Conservation (phyloP, 345 rosid genomes). For the Ailanthus altissimus region DNA sequence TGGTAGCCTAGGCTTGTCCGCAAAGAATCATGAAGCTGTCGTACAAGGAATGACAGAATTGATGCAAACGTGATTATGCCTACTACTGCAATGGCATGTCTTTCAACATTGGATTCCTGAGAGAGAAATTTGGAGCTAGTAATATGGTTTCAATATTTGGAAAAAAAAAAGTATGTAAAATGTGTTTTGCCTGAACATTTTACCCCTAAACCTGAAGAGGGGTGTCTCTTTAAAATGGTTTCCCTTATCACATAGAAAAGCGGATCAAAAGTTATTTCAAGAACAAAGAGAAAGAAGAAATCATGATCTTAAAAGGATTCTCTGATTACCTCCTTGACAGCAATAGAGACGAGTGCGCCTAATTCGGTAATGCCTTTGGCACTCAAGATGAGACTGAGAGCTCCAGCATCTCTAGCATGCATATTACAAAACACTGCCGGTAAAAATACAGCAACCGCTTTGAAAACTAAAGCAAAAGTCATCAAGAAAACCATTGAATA, state of each 20-base stretch:
- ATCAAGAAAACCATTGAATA: not conserved
- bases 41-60: constrained; percentile 11
- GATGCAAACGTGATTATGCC: constrained; percentile 24
- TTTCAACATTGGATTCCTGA: not conserved
- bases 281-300: not conserved
- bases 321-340: constrained; percentile 5
- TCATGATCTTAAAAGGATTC: not conserved
- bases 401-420: constrained; percentile 15
- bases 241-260: not conserved
- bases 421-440: constrained; percentile 17
- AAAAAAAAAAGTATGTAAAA: too few relatives aligned
- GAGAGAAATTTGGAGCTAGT: not conserved
- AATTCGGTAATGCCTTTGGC: constrained; percentile 31
- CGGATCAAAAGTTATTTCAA: not conserved
- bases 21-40: constrained; percentile 28
- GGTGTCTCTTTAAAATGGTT: not conserved
- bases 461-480: constrained; percentile 2
- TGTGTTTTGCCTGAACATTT: too few relatives aligned
- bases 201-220: too few relatives aligned
- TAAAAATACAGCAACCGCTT: constrained; percentile 2
- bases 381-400: constrained; percentile 27
- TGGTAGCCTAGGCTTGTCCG: constrained; percentile 26
- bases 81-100: constrained; percentile 9
- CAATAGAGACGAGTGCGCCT: constrained; percentile 4
- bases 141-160: too few relatives aligned